A percentile compares a stretch with the other conserved stretches of the same genome.
These are phyloP conservation scores for Coemansia sp. DNA, from an alignment of 192 early-diverging fungal species.

Conservation along the genomic window DNA sequence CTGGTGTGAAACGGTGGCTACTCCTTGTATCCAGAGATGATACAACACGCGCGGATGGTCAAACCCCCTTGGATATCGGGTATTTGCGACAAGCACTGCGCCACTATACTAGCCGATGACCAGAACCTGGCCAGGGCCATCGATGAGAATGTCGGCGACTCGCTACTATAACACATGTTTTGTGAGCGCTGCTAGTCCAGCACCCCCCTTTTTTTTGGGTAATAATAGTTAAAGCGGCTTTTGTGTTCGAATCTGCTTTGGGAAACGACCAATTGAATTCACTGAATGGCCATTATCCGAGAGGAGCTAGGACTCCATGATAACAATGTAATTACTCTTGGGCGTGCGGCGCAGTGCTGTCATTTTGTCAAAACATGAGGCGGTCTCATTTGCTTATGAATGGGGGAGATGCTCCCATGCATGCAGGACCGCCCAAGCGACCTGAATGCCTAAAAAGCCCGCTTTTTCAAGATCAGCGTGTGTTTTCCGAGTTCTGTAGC, in stretches of 20 bases:
- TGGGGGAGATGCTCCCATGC: not conserved
- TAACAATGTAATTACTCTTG: conserved; percentile 1
- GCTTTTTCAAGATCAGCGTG: not conserved
- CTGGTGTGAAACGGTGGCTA: conserved; percentile 8
- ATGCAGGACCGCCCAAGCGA: conserved; percentile 5
- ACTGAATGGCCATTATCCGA: not conserved
- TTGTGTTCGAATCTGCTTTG: not conserved
- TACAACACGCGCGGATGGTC: conserved; percentile 8
- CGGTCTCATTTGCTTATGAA: not conserved
- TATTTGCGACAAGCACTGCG: not conserved
- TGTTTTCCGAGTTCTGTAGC: conserved; percentile 1
- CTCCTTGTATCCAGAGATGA: conserved; percentile 8
- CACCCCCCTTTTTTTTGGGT: not conserved
- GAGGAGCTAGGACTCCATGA: conserved; percentile 2
- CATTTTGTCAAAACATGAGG: not conserved
- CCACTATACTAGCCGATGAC: not conserved
- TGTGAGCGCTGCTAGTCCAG: conserved; percentile 15
- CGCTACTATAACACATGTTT: conserved; percentile 12
- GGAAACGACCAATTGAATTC: not conserved
- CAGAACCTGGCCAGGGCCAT: not conserved
- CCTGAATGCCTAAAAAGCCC: not conserved
- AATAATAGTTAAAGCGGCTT: not conserved
- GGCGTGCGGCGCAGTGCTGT: conserved; percentile 1
- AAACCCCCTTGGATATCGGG: conserved; percentile 1
- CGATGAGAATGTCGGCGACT: conserved; percentile 2